A percentile compares a stretch with the other conserved stretches of the same genome.
phyloP scores from a whole-genome alignment of 148 eudicot species.

The Fagopyrum homotropicum region DNA sequence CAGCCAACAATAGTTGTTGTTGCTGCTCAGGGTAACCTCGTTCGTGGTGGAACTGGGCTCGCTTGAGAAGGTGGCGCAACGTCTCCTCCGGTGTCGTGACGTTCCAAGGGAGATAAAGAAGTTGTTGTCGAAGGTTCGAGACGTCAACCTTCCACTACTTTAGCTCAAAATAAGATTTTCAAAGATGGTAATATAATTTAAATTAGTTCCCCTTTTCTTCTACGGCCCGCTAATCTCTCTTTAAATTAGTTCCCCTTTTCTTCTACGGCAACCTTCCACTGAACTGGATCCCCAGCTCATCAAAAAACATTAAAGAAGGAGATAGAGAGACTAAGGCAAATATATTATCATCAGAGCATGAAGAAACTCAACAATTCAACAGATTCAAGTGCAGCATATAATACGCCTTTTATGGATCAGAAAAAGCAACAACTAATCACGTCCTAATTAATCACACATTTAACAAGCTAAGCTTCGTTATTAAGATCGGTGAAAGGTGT shows the following conservation, averaged over 20 bases:
- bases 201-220: no score
- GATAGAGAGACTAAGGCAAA: conserved; percentile 72
- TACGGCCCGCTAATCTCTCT: no score
- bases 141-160: no score
- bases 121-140: no score
- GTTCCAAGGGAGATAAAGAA: no score
- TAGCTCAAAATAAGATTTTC: conserved; percentile 90
- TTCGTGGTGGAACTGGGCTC: no score
- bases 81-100: no score
- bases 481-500: neutral
- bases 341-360: conserved; percentile 53
- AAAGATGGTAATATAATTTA: conserved; percentile 70
- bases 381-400: conserved; percentile 13
- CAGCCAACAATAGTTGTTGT: no score
- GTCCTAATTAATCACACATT: conserved; percentile 11
- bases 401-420: conserved; percentile 30
- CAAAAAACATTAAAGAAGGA: conserved; percentile 90
- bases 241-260: neutral
- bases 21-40: no score
- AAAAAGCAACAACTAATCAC: conserved; percentile 39
- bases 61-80: no score
- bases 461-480: neutral
- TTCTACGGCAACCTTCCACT: neutral
- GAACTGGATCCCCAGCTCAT: conserved; percentile 43
- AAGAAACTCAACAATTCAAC: conserved; percentile 30